A percentile compares a stretch with the other conserved stretches of the same genome.
phyloP scores from a whole-genome alignment of 495 filamentous ascomycete species.

The Penicillium maclennaniae region DNA sequence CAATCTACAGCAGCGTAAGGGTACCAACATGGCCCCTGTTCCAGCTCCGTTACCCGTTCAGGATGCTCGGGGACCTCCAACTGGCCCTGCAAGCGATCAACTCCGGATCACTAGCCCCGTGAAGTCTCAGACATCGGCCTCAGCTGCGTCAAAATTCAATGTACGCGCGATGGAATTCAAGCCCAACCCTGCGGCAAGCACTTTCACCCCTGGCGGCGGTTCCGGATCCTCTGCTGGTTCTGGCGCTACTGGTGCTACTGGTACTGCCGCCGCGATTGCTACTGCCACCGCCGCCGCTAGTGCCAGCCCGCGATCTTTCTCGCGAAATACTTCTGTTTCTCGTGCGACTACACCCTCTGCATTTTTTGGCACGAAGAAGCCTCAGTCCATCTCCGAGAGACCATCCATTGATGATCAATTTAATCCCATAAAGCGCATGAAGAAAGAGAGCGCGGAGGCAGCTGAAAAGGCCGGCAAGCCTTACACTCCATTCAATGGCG shows the following conservation, averaged over 20 bases:
- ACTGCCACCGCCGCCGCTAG: constrained; percentile 26
- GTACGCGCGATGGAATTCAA: constrained; percentile 80
- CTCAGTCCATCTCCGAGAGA: constrained; percentile 46
- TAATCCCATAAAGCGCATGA: constrained; percentile 72
- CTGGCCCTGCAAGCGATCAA: constrained; percentile 46
- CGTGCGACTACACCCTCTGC: constrained; percentile 46
- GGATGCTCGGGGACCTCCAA: constrained; percentile 46
- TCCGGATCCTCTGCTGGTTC: constrained; percentile 24
- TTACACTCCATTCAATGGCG: constrained; percentile 54
- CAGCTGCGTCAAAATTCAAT: constrained; percentile 66
- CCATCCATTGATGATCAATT: constrained; percentile 64
- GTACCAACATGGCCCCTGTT: constrained; percentile 38
- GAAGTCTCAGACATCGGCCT: constrained; percentile 47
- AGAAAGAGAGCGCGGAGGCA: constrained; percentile 49
- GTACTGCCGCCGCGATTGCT: background rate
- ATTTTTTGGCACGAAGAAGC: constrained; percentile 62
- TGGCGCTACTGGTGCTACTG: constrained; percentile 5
- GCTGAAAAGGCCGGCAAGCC: constrained; percentile 40
- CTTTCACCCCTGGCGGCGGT: constrained; percentile 69
- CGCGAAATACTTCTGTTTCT: constrained; percentile 47
- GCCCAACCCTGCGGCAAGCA: constrained; percentile 70
- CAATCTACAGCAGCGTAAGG: constrained; percentile 55
- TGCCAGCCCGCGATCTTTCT: constrained; percentile 61
- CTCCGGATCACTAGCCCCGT: constrained; percentile 40
- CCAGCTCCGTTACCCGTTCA: constrained; percentile 55